These are phyloP conservation scores for Cubamyces lactineus DNA, from an alignment of 768 basidiomycete genomes.

Conservation along the genomic window DNA sequence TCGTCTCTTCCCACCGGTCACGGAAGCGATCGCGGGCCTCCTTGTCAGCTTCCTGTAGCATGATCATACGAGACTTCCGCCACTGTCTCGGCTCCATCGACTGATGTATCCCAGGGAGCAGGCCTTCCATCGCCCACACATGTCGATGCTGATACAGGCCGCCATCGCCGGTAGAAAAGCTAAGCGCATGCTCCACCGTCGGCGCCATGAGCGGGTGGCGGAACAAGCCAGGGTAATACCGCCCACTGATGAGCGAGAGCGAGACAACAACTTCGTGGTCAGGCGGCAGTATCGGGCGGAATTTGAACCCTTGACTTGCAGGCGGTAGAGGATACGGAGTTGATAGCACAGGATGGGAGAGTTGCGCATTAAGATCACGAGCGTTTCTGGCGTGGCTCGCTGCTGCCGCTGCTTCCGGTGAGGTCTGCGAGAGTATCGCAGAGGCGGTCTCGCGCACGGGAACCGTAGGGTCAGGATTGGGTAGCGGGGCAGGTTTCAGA, in stretches of 20 bases:
- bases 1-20: conserved; percentile 28
- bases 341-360: conserved; percentile 41
- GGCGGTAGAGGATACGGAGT: conserved; percentile 53
- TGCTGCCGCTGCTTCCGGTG: neutral
- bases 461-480: conserved; percentile 35
- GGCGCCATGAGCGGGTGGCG: conserved; percentile 60
- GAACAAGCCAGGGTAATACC: conserved; percentile 79
- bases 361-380: conserved; percentile 25
- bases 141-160: conserved; percentile 49
- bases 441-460: conserved; percentile 27
- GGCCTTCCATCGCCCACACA: conserved; percentile 74
- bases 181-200: conserved; percentile 44
- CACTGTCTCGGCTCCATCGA: conserved; percentile 69
- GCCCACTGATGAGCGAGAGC: conserved; percentile 70
- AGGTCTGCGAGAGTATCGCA: conserved; percentile 19
- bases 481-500: conserved; percentile 35
- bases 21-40: conserved; percentile 35
- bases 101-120: conserved; percentile 67
- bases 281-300: conserved; percentile 64
- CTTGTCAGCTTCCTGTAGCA: conserved; percentile 66
- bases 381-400: neutral
- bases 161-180: conserved; percentile 33
- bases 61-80: conserved; percentile 52
- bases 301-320: conserved; percentile 69
- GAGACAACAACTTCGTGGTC: conserved; percentile 70